A percentile compares a stretch with the other conserved stretches of the same genome.
Evolutionary conservation across 768 basidiomycete genomes (phyloP).

Genomic region (Termitomyces sp.): DNA sequence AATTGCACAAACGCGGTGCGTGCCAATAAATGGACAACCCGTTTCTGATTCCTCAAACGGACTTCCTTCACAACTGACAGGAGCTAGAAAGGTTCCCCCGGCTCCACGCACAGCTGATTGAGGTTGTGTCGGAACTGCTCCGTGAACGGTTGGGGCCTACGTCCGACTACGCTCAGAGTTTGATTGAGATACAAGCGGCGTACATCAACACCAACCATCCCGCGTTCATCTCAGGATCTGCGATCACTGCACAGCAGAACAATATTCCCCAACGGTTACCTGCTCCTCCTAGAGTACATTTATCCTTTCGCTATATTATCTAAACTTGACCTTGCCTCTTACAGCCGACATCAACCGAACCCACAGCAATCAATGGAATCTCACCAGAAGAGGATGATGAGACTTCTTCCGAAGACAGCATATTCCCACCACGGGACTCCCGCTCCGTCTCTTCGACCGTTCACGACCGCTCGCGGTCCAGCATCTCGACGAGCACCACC

Average conservation of each 20-base stretch:
- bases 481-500: slow-evolving; percentile 27
- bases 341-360: slow-evolving; percentile 63
- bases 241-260: slow-evolving; percentile 50
- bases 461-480: slow-evolving; percentile 66
- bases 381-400: slow-evolving; percentile 57
- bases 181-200: slow-evolving; percentile 96
- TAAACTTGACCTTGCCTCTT: slow-evolving; percentile 14
- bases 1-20: slow-evolving; percentile 86
- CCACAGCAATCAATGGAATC: slow-evolving; percentile 44
- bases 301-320: background rate
- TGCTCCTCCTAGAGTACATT: slow-evolving; percentile 49
- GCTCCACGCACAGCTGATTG: slow-evolving; percentile 89
- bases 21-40: slow-evolving; percentile 20
- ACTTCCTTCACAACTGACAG: slow-evolving; percentile 30
- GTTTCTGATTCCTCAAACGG: background rate
- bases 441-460: slow-evolving; percentile 76
- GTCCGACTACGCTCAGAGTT: slow-evolving; percentile 91
- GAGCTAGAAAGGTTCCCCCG: slow-evolving; percentile 95
- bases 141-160: slow-evolving; percentile 95
- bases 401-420: slow-evolving; percentile 52
- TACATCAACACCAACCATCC: slow-evolving; percentile 99
- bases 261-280: slow-evolving; percentile 35
- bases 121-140: slow-evolving; percentile 94
- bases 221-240: slow-evolving; percentile 80
- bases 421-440: slow-evolving; percentile 41